Evolutionary conservation across 331 rosid genomes (phyloP).

Genomic region (Quercus lobata): DNA sequence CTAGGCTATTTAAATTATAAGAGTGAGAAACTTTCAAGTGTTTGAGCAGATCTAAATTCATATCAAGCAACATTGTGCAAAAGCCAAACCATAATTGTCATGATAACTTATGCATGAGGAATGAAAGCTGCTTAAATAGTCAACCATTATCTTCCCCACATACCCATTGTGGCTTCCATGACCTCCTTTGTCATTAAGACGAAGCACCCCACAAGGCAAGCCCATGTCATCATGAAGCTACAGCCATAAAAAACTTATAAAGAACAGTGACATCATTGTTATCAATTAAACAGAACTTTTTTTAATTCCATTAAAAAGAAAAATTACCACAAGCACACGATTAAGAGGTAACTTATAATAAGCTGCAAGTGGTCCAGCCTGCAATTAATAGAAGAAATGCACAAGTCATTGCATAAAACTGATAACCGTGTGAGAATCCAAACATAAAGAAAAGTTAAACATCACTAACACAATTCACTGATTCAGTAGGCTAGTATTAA

Average conservation of each 20-base stretch:
- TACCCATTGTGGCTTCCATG: conserved; percentile 92
- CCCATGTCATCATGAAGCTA: conserved; percentile 92
- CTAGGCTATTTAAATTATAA: neutral
- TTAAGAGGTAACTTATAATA: conserved; percentile 85
- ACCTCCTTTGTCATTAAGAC: conserved; percentile 46
- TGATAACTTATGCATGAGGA: neutral
- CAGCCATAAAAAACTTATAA: conserved; percentile 15
- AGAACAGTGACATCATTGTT: conserved; percentile 5
- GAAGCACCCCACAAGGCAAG: conserved; percentile 94
- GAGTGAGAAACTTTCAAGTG: neutral
- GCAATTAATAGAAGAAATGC: conserved; percentile 26
- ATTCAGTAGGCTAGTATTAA: too few relatives aligned
- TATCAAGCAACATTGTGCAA: neutral
- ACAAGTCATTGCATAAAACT: conserved; percentile 11
- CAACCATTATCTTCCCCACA: neutral
- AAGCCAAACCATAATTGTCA: neutral
- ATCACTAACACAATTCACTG: too few relatives aligned
- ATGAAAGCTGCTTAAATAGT: neutral
- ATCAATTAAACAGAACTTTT: conserved; percentile 3
- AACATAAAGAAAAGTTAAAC: neutral
- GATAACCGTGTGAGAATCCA: conserved; percentile 7
- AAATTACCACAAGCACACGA: conserved; percentile 79
- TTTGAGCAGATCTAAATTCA: neutral
- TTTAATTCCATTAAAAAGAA: neutral
- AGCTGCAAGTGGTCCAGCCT: conserved; percentile 89